Conservation (phyloP, 768 basidiomycete genomes). For the Russula sp. region DNA sequence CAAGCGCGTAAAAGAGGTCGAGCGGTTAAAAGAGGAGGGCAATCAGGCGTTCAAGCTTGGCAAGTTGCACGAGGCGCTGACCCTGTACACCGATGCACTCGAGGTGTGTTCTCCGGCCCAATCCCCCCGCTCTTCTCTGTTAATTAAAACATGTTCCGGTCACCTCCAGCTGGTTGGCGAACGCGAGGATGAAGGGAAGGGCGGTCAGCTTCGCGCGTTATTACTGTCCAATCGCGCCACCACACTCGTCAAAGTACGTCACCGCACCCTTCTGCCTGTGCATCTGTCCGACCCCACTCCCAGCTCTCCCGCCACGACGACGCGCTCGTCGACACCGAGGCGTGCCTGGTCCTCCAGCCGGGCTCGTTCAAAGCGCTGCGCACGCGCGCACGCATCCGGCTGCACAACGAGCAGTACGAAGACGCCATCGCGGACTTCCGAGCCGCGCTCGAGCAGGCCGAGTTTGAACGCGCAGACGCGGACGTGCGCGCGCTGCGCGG, state of each 20-base stretch:
- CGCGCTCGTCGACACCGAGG: constrained; percentile 65
- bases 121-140: too few relatives aligned
- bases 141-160: background rate
- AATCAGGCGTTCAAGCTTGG: constrained; percentile 67
- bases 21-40: constrained; percentile 79
- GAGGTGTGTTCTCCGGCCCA: constrained; percentile 39
- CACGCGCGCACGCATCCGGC: constrained; percentile 74
- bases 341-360: constrained; percentile 55
- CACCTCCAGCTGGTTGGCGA: constrained; percentile 54
- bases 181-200: constrained; percentile 63
- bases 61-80: constrained; percentile 53
- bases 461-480: constrained; percentile 52
- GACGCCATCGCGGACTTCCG: constrained; percentile 70
- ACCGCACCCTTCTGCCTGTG: constrained; percentile 16
- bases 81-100: constrained; percentile 65
- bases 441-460: constrained; percentile 67
- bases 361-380: constrained; percentile 80
- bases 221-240: constrained; percentile 82
- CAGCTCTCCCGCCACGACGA: constrained; percentile 61
- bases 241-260: constrained; percentile 61
- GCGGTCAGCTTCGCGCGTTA: constrained; percentile 76
- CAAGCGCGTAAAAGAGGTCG: constrained; percentile 77
- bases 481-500: constrained; percentile 56
- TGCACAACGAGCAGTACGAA: constrained; percentile 72
- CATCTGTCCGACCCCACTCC: background rate